Percentiles rank a stretch among this genome's conserved stretches.
Evolutionary conservation across 2,329 filamentous ascomycete genomes (phyloP).

Genomic region (Pseudogymnoascus sp.): DNA sequence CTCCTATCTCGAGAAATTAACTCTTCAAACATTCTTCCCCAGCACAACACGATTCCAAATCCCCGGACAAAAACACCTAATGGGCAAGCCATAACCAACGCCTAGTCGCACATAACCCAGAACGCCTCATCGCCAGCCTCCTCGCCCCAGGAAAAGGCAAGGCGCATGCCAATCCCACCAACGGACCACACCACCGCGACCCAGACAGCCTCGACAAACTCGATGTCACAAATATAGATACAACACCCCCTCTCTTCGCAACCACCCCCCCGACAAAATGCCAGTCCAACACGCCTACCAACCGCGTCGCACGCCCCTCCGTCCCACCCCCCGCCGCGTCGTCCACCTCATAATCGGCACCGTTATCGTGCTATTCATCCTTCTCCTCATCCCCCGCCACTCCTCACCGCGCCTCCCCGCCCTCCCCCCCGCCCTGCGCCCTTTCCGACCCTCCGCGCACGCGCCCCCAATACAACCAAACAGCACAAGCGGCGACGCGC

Average conservation of each 20-base stretch:
- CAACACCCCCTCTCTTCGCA: not conserved
- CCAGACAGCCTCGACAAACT: not conserved
- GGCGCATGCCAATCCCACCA: not conserved
- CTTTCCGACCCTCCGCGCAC: slow-evolving; percentile 63
- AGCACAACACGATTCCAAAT: not conserved
- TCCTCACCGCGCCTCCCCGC: not conserved
- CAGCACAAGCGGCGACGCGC: slow-evolving; percentile 67
- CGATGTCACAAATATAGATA: not conserved
- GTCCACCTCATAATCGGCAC: not conserved
- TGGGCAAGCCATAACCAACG: not conserved
- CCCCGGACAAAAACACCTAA: not conserved
- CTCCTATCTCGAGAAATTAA: not conserved
- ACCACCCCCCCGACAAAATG: not conserved
- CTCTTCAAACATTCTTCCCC: not conserved
- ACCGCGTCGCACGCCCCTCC: not conserved
- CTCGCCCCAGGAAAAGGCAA: not conserved
- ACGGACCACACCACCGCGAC: not conserved
- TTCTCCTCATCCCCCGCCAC: not conserved
- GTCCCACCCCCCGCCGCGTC: not conserved
- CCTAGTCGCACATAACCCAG: not conserved
- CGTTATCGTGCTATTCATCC: not conserved
- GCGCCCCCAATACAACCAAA: slow-evolving; percentile 67
- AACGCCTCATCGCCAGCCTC: not conserved
- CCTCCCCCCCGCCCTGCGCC: slow-evolving; percentile 23
- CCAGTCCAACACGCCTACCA: not conserved